Evolutionary conservation across 148 eudicot species (phyloP).

Genomic region (Nepenthes mirabilis): DNA sequence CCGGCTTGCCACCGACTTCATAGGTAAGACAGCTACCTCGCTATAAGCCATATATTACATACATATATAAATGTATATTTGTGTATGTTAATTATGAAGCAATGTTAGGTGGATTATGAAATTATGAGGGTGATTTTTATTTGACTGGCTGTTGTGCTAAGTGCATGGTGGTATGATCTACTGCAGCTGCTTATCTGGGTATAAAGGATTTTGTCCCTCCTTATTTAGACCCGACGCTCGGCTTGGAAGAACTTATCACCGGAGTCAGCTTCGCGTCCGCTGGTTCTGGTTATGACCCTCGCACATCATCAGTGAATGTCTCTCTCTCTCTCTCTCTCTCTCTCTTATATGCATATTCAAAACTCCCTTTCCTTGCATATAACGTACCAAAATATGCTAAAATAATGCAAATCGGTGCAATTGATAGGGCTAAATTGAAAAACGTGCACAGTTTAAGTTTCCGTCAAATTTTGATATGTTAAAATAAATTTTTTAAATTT

Average conservation of each 20-base stretch:
- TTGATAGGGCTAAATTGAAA: too few species aligned
- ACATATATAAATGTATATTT: not conserved
- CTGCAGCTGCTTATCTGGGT: slow-evolving; percentile 51
- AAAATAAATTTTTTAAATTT: too few species aligned
- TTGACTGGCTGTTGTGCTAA: too few species aligned
- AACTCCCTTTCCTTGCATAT: too few species aligned
- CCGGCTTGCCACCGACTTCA: slow-evolving; percentile 33
- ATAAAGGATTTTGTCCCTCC: slow-evolving; percentile 57
- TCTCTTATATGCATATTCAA: too few species aligned
- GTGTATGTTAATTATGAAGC: not conserved
- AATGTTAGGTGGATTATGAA: not conserved
- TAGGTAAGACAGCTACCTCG: slow-evolving; percentile 15
- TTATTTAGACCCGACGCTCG: slow-evolving; percentile 51
- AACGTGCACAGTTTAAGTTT: too few species aligned
- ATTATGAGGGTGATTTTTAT: too few species aligned
- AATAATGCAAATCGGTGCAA: too few species aligned
- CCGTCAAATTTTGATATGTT: too few species aligned
- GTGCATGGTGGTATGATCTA: not conserved
- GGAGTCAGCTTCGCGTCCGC: slow-evolving; percentile 92
- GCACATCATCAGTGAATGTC: slow-evolving; percentile 25
- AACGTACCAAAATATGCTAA: too few species aligned
- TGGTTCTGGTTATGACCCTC: slow-evolving; percentile 62
- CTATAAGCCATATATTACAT: not conserved
- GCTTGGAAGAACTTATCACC: slow-evolving; percentile 38
- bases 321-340: slow-evolving; percentile 5